Percentiles rank a stretch among this genome's conserved stretches.
Conservation (phyloP, 768 basidiomycete genomes). For the Dentipellis fragilis region DNA sequence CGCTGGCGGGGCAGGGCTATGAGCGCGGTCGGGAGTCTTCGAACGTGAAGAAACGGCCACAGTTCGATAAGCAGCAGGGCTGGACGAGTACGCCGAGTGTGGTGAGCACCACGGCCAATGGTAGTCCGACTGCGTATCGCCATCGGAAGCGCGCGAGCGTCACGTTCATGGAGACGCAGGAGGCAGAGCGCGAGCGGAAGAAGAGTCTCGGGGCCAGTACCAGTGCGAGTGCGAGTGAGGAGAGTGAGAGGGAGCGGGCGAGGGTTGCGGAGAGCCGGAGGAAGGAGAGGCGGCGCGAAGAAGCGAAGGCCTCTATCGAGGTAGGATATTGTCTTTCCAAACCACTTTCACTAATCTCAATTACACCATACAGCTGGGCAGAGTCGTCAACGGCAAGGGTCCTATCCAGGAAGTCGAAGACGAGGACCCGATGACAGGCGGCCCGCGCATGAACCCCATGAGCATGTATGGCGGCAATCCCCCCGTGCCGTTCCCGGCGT, state of each 20-base stretch:
- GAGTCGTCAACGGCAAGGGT: conserved; percentile 72
- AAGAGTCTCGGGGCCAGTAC: not conserved
- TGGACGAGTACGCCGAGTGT: conserved; percentile 4
- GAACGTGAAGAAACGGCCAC: conserved; percentile 4
- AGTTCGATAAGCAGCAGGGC: conserved; percentile 2
- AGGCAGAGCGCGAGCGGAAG: conserved; percentile 12
- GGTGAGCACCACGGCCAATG: not conserved
- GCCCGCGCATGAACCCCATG: conserved; percentile 2
- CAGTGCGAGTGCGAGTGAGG: conserved; percentile 18
- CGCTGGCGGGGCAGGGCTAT: conserved; percentile 13
- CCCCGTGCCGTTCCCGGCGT: not conserved
- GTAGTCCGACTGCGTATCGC: conserved; percentile 17
- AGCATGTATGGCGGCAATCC: not conserved
- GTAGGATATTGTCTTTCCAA: conserved; percentile 31
- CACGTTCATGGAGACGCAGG: conserved; percentile 50
- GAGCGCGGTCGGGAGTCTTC: conserved; percentile 1
- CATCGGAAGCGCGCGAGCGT: conserved; percentile 54
- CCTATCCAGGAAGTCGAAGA: conserved; percentile 38
- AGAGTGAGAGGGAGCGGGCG: conserved; percentile 8
- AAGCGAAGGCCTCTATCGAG: conserved; percentile 85
- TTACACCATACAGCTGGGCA: conserved; percentile 55
- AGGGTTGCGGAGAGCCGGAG: conserved; percentile 51
- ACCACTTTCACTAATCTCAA: not conserved
- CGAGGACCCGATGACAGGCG: conserved; percentile 14
- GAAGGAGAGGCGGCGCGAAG: conserved; percentile 64